These are phyloP conservation scores for Bruguiera sexangula DNA, from an alignment of 345 rosid genomes.

Conservation along the genomic window DNA sequence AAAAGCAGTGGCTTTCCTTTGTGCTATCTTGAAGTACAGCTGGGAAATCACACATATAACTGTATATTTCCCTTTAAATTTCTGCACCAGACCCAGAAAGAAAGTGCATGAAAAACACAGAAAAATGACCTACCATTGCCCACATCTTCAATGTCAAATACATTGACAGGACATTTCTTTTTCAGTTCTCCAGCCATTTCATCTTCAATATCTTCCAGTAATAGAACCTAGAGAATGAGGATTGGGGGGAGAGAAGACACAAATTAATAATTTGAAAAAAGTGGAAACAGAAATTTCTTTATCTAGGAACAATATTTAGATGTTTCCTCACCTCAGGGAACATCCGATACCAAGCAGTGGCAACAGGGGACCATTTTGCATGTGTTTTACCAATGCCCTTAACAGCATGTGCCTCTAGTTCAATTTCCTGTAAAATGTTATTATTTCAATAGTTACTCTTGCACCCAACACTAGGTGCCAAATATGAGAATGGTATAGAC, in stretches of 20 bases:
- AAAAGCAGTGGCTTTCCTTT: neutral
- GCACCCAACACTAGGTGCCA: too few species aligned
- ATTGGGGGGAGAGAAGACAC: neutral
- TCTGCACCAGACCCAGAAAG: neutral
- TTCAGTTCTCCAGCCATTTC: conserved; percentile 63
- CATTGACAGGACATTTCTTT: conserved; percentile 63
- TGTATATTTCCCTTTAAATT: conserved; percentile 4
- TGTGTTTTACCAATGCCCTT: conserved; percentile 91
- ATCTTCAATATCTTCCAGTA: conserved; percentile 56
- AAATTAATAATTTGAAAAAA: neutral
- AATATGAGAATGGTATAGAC: too few species aligned
- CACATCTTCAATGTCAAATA: conserved; percentile 91
- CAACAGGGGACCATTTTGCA: conserved; percentile 99
- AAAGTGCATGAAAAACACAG: neutral
- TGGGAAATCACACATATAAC: neutral
- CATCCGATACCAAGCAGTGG: conserved; percentile 94
- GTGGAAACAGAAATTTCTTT: neutral
- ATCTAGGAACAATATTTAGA: conserved; percentile 8
- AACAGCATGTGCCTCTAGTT: conserved; percentile 91
- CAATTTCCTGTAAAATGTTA: conserved; percentile 62
- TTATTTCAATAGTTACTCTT: too few species aligned
- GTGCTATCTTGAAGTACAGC: neutral
- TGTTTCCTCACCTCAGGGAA: conserved; percentile 70
- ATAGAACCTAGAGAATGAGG: conserved; percentile 48
- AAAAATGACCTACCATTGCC: conserved; percentile 54